These are phyloP conservation scores for Clitoria ternatea DNA, from an alignment of 306 rosid genomes.

Conservation along the genomic window DNA sequence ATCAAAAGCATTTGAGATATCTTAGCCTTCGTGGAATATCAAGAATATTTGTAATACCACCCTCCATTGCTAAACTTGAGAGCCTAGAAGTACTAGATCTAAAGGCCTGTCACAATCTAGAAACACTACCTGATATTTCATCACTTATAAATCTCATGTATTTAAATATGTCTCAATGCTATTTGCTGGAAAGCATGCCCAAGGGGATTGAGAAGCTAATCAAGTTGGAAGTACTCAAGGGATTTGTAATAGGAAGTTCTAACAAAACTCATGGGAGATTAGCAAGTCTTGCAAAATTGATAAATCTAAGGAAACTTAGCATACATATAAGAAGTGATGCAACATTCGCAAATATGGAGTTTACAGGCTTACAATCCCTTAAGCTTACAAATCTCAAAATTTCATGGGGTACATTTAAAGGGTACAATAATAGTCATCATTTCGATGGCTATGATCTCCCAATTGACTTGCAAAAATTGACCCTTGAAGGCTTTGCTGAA, in stretches of 20 bases:
- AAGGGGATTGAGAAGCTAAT: no score
- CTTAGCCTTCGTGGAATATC: constrained; percentile 22
- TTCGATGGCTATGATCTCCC: no score
- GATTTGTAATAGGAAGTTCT: no score
- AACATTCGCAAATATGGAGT: neutral
- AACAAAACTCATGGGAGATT: no score
- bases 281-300: no score
- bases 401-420: neutral
- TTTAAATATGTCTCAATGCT: no score
- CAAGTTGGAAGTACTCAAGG: no score
- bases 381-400: neutral
- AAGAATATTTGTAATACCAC: neutral
- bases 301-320: no score
- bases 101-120: constrained; percentile 25
- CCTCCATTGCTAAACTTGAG: neutral
- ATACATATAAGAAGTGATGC: no score
- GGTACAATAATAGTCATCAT: neutral
- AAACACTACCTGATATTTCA: constrained; percentile 31
- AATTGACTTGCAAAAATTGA: neutral
- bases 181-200: no score
- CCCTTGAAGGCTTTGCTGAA: neutral
- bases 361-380: neutral
- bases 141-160: constrained; percentile 13
- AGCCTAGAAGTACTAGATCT: constrained; percentile 18
- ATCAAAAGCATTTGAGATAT: neutral